A percentile compares a stretch with the other conserved stretches of the same genome.
Evolutionary conservation across 108 stramenopile genomes (phyloP).

Genomic region (Cylindrotheca closterium): DNA sequence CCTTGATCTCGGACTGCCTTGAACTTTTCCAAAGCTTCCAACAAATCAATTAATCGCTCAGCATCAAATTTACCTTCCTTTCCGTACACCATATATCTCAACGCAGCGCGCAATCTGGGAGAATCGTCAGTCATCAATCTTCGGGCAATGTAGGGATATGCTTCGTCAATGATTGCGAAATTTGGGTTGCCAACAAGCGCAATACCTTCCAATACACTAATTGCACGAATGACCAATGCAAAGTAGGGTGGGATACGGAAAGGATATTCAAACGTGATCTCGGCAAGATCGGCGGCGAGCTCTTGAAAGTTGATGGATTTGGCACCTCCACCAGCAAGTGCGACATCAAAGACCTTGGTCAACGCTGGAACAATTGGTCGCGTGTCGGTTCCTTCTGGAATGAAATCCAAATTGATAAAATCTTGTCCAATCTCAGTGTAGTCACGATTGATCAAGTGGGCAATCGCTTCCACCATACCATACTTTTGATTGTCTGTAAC

Average conservation of each 20-base stretch:
- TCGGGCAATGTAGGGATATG: slow-evolving; percentile 92
- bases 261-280: slow-evolving; percentile 91
- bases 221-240: slow-evolving; percentile 92
- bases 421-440: slow-evolving; percentile 93
- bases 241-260: slow-evolving; percentile 93
- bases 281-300: slow-evolving; percentile 88
- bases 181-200: slow-evolving; percentile 93
- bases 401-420: slow-evolving; percentile 92
- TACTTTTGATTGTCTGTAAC: slow-evolving; percentile 92
- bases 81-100: slow-evolving; percentile 95
- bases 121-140: slow-evolving; percentile 88
- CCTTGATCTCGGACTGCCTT: slow-evolving; percentile 78
- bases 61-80: slow-evolving; percentile 87
- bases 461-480: slow-evolving; percentile 96
- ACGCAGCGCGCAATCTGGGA: slow-evolving; percentile 78
- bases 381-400: slow-evolving; percentile 88
- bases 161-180: slow-evolving; percentile 92
- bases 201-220: slow-evolving; percentile 92
- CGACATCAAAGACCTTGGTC: slow-evolving; percentile 92
- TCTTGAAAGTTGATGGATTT: slow-evolving; percentile 96
- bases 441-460: slow-evolving; percentile 91
- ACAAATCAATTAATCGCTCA: slow-evolving; percentile 89
- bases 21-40: slow-evolving; percentile 90
- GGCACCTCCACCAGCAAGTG: slow-evolving; percentile 94
- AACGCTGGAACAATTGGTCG: slow-evolving; percentile 91